Conservation (phyloP, 768 basidiomycete genomes). For the Trichaptum fuscoviolaceum region DNA sequence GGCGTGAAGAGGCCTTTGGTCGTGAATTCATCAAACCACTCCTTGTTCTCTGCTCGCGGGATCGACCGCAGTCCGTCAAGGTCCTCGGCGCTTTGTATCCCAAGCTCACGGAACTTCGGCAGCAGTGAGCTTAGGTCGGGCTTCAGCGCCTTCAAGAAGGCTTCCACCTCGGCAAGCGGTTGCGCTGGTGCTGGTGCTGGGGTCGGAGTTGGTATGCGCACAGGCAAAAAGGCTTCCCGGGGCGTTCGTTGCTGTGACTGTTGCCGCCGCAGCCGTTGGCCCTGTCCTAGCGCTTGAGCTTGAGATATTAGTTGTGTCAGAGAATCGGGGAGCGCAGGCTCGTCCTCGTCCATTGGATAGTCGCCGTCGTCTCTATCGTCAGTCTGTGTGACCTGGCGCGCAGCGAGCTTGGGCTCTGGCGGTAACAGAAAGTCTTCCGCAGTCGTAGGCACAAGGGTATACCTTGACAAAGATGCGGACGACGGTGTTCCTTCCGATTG, state of each 20-base stretch:
- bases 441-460: neutral
- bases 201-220: neutral
- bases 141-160: neutral
- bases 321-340: neutral
- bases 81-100: neutral
- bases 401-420: neutral
- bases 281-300: neutral
- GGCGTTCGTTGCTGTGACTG: neutral
- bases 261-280: neutral
- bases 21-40: neutral
- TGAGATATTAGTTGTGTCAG: neutral
- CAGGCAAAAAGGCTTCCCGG: too few relatives aligned
- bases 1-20: neutral
- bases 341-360: neutral
- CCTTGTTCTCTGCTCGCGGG: neutral
- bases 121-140: neutral
- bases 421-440: neutral
- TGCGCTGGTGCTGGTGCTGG: neutral
- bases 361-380: neutral
- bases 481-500: neutral
- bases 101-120: neutral
- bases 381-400: neutral
- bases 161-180: neutral
- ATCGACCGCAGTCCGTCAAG: neutral
- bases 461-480: neutral